Percentiles rank a stretch among this genome's conserved stretches.
Evolutionary conservation across 1,284 basidiomycete species (phyloP).

Genomic region (Kwoniella shivajii): DNA sequence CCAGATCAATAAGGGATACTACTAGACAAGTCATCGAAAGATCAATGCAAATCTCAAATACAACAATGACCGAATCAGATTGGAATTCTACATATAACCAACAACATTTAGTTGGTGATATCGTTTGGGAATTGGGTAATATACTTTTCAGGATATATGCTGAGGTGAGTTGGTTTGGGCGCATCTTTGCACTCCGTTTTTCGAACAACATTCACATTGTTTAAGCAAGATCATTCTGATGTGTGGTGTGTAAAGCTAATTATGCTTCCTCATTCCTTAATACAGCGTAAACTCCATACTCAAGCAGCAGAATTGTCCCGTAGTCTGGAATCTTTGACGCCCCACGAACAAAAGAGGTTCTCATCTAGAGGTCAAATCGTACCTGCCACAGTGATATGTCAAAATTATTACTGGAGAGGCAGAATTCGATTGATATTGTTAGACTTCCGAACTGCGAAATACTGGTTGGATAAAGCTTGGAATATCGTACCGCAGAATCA

Average conservation of each 20-base stretch:
- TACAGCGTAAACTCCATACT: slow-evolving; percentile 43
- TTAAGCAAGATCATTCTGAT: not conserved
- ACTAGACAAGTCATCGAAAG: slow-evolving; percentile 46
- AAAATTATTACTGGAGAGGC: slow-evolving; percentile 52
- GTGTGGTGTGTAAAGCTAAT: too few relatives aligned
- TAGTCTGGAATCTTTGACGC: slow-evolving; percentile 31
- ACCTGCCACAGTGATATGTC: slow-evolving; percentile 30
- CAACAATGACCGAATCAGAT: slow-evolving; percentile 24
- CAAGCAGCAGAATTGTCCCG: slow-evolving; percentile 41
- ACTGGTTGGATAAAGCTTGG: slow-evolving; percentile 46
- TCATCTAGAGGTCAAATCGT: slow-evolving; percentile 24
- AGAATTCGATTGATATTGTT: slow-evolving; percentile 41
- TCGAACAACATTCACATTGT: not conserved
- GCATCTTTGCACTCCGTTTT: not conserved
- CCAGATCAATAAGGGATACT: slow-evolving; percentile 41
- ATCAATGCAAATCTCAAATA: slow-evolving; percentile 34
- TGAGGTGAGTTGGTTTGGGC: slow-evolving; percentile 30
- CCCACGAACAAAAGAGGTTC: slow-evolving; percentile 39
- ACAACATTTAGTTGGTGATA: slow-evolving; percentile 33
- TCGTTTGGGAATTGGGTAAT: slow-evolving; percentile 41
- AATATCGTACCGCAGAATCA: slow-evolving; percentile 27
- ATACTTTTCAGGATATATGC: slow-evolving; percentile 47
- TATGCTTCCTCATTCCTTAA: not conserved
- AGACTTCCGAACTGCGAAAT: slow-evolving; percentile 36
- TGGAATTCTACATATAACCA: slow-evolving; percentile 16